Percentiles rank a stretch among this genome's conserved stretches.
These are phyloP conservation scores for Teratosphaeria gauchensis DNA, from an alignment of 2,329 filamentous ascomycete species.

Conservation along the genomic window DNA sequence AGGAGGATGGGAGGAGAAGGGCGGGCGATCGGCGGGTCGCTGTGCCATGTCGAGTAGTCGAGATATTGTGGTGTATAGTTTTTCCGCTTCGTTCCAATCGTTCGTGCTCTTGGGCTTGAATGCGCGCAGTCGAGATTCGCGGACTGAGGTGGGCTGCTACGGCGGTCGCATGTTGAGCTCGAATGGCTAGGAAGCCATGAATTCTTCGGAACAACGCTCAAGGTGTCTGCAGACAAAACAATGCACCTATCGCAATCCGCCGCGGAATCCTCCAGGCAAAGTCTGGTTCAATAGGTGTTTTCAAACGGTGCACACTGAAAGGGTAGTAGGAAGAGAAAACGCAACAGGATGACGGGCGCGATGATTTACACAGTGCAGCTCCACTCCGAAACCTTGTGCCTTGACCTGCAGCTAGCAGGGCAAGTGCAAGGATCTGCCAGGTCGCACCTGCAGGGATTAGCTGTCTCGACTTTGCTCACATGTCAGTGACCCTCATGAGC, in stretches of 20 bases:
- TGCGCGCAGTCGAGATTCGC: background rate
- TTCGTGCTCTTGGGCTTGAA: background rate
- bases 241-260: no score
- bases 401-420: no score
- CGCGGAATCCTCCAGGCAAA: no score
- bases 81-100: background rate
- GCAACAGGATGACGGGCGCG: background rate
- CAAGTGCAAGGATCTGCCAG: no score
- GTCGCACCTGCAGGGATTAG: background rate
- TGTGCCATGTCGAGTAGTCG: constrained; percentile 19
- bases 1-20: constrained; percentile 8
- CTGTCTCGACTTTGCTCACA: background rate
- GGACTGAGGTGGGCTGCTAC: background rate
- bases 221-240: background rate
- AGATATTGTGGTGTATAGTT: background rate
- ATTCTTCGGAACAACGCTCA: background rate
- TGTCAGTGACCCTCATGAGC: background rate
- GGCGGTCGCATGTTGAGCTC: constrained; percentile 1
- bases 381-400: no score
- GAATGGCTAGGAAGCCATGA: background rate
- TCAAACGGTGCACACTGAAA: background rate
- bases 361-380: background rate
- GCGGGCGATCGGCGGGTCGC: constrained; percentile 26
- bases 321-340: background rate
- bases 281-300: background rate